Percentiles rank a stretch among this genome's conserved stretches.
Evolutionary conservation across 2,329 filamentous ascomycete species (phyloP).

Genomic region (Diplodia scrobiculata): DNA sequence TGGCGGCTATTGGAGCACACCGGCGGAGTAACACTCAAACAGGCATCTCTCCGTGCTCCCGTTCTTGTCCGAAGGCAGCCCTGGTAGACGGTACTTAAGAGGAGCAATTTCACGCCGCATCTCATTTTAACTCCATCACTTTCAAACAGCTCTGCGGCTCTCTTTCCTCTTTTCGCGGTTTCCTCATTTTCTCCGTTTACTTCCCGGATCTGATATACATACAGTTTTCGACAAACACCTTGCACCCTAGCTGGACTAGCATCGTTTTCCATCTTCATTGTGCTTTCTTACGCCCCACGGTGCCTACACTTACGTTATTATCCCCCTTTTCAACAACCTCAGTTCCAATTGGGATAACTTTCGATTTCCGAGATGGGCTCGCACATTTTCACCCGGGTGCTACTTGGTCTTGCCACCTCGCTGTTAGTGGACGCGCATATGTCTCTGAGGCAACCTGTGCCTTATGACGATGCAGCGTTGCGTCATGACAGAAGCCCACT

Average conservation of each 20-base stretch:
- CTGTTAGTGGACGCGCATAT: background rate
- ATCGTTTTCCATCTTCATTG: background rate
- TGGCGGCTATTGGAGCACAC: no score
- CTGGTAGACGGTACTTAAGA: background rate
- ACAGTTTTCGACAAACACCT: no score
- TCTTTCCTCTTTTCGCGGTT: background rate
- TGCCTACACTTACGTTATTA: background rate
- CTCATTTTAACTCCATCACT: background rate
- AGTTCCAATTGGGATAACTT: background rate
- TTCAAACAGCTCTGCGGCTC: background rate
- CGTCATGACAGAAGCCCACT: background rate
- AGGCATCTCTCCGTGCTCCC: background rate
- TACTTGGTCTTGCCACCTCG: background rate
- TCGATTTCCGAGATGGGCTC: background rate
- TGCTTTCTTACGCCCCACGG: background rate
- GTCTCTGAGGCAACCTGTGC: no score
- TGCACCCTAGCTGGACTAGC: no score
- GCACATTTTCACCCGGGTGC: background rate
- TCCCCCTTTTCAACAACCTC: background rate
- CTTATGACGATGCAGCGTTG: no score
- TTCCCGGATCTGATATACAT: background rate
- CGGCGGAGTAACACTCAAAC: background rate
- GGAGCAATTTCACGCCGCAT: background rate
- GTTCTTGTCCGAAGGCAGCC: no score
- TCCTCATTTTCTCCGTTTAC: background rate